phyloP scores from a whole-genome alignment of 164 flowering plant species.

The Pachysandra terminalis region DNA sequence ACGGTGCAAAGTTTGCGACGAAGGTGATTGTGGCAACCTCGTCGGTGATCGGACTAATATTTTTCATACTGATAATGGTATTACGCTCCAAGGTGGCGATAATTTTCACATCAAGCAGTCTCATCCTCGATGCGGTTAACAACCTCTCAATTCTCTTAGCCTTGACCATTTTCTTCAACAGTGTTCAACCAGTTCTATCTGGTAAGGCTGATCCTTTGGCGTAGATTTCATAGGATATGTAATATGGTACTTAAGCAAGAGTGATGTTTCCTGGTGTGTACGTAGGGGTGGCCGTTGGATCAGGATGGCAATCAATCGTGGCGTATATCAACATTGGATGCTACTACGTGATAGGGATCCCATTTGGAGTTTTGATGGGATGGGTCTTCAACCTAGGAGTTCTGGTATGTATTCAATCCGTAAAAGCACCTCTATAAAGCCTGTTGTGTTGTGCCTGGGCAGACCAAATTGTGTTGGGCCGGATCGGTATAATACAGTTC shows the following conservation, averaged over 20 bases:
- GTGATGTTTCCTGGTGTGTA: neutral
- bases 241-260: too few relatives aligned
- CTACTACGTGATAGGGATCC: slow-evolving; percentile 66
- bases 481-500: too few relatives aligned
- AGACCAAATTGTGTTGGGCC: too few relatives aligned
- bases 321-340: slow-evolving; percentile 58
- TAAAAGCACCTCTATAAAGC: too few relatives aligned
- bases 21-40: slow-evolving; percentile 40
- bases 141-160: slow-evolving; percentile 42
- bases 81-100: slow-evolving; percentile 34
- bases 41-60: slow-evolving; percentile 37
- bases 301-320: slow-evolving; percentile 69
- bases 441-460: too few relatives aligned
- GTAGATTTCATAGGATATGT: too few relatives aligned
- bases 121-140: slow-evolving; percentile 30
- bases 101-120: slow-evolving; percentile 42
- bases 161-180: slow-evolving; percentile 53
- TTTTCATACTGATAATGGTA: slow-evolving; percentile 30
- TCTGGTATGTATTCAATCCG: slow-evolving; percentile 32
- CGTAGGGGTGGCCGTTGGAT: slow-evolving; percentile 76
- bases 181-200: slow-evolving; percentile 64
- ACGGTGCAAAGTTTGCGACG: slow-evolving; percentile 56
- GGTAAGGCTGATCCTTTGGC: slow-evolving; percentile 28
- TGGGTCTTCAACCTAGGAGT: slow-evolving; percentile 42
- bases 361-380: slow-evolving; percentile 46